These are phyloP conservation scores for Verticillium nonalfalfae DNA, from an alignment of 2,329 filamentous ascomycete genomes.

Conservation along the genomic window DNA sequence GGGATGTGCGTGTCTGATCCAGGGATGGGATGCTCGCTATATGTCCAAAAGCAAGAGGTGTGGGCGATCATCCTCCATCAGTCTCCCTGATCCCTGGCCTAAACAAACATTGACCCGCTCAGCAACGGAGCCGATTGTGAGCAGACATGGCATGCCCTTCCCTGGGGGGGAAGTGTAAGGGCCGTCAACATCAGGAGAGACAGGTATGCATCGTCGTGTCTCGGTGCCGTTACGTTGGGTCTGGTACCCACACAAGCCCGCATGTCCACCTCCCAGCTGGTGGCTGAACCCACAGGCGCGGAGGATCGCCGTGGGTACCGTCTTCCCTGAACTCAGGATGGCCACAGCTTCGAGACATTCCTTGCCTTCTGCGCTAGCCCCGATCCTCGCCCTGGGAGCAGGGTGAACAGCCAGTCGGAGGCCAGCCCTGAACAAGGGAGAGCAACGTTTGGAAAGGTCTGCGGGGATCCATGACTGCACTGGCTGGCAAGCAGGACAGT, in stretches of 20 bases:
- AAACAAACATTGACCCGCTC: constrained; percentile 5
- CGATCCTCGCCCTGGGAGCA: background rate
- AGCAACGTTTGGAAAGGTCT: background rate
- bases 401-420: background rate
- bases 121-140: background rate
- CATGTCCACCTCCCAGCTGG: background rate
- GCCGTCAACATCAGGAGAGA: constrained; percentile 7
- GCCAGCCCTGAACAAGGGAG: background rate
- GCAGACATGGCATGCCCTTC: constrained; percentile 3
- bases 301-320: background rate
- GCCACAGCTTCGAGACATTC: constrained; percentile 2
- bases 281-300: background rate
- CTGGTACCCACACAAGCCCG: background rate
- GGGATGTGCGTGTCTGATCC: constrained; percentile 1
- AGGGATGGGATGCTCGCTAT: constrained; percentile 8
- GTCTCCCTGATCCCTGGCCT: constrained; percentile 7
- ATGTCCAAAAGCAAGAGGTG: constrained; percentile 1
- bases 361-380: background rate
- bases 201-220: constrained; percentile 13
- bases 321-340: background rate
- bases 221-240: constrained; percentile 6
- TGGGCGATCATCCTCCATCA: background rate
- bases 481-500: background rate
- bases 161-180: constrained; percentile 2
- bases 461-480: background rate